These are phyloP conservation scores for Ambrosia trifida DNA, from an alignment of 129 eudicot genomes.

Conservation along the genomic window DNA sequence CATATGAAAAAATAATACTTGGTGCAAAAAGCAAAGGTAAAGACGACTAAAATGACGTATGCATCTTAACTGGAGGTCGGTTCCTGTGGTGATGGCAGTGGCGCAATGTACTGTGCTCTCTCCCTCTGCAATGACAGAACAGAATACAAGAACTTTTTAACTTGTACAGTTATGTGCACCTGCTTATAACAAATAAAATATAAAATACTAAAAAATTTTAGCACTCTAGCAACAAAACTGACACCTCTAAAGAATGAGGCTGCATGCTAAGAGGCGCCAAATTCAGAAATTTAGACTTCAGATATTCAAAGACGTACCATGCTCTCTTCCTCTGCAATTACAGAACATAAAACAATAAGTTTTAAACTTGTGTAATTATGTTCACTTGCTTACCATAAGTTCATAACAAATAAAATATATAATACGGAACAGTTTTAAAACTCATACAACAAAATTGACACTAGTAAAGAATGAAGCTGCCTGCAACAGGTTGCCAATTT, in stretches of 20 bases:
- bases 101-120: not conserved
- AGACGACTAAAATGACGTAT: no score
- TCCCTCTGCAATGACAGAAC: constrained; percentile 38
- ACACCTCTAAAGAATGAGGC: constrained; percentile 5
- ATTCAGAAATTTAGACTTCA: not conserved
- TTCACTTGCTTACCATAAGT: not conserved
- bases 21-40: no score
- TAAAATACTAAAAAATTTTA: not conserved
- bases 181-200: not conserved
- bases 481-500: not conserved
- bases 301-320: not conserved
- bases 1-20: no score
- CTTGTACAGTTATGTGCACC: not conserved
- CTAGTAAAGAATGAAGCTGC: constrained; percentile 3
- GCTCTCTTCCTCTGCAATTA: constrained; percentile 35
- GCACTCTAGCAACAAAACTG: not conserved
- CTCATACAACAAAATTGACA: not conserved
- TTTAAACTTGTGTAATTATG: not conserved
- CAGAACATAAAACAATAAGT: not conserved
- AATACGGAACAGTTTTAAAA: not conserved
- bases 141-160: not conserved
- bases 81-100: no score
- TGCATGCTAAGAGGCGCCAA: not conserved
- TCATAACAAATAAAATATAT: not conserved
- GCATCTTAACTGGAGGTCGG: no score